Evolutionary conservation across 768 basidiomycete genomes (phyloP).

Genomic region (Lactifluus echinatus): DNA sequence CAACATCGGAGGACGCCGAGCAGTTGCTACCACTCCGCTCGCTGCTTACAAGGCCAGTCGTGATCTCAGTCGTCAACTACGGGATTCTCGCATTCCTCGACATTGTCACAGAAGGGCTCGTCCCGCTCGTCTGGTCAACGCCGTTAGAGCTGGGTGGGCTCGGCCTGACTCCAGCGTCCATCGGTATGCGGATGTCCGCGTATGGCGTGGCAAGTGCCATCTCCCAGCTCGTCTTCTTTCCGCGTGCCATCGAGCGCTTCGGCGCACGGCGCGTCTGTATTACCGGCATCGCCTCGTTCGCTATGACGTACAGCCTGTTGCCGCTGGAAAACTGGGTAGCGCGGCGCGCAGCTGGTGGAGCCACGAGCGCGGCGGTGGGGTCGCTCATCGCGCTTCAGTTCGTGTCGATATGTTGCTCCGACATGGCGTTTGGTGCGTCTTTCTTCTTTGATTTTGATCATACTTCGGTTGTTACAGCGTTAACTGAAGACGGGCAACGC

Average conservation of each 20-base stretch:
- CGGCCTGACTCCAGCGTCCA: conserved; percentile 29
- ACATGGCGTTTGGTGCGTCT: conserved; percentile 14
- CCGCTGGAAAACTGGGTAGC: conserved; percentile 22
- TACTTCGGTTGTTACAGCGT: no score
- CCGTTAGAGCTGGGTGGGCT: conserved; percentile 37
- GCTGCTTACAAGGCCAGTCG: no score
- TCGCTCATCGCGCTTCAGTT: conserved; percentile 4
- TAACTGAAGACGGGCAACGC: no score
- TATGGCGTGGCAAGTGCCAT: conserved; percentile 29
- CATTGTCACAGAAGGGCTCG: conserved; percentile 31
- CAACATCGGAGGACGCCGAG: no score
- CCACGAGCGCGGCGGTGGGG: not conserved
- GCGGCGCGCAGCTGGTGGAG: not conserved
- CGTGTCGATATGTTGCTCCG: not conserved
- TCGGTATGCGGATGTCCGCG: conserved; percentile 31
- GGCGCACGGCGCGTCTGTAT: conserved; percentile 31
- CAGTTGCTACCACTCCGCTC: conserved; percentile 16
- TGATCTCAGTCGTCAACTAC: no score
- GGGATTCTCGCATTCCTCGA: conserved; percentile 36
- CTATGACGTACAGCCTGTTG: conserved; percentile 24
- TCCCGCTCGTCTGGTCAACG: conserved; percentile 39
- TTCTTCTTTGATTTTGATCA: not conserved
- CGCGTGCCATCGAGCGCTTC: conserved; percentile 28
- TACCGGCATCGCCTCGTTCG: conserved; percentile 21
- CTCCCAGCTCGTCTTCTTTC: conserved; percentile 35